phyloP scores from a whole-genome alignment of 768 basidiomycete species.

The Rubroboletus pulcherrimus region DNA sequence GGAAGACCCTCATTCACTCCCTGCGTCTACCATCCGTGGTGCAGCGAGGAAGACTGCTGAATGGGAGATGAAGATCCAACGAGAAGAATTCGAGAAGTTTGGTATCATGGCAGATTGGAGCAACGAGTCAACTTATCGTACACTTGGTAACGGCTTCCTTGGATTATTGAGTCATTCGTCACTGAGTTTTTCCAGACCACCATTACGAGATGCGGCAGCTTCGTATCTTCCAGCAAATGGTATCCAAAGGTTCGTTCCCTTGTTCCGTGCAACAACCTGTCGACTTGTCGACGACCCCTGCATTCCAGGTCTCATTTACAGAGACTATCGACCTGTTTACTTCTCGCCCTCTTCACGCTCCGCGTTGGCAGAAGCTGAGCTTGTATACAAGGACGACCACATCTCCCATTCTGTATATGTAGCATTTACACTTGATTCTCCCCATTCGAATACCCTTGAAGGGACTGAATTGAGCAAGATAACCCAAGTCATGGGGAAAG shows the following conservation, averaged over 20 bases:
- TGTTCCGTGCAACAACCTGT: neutral
- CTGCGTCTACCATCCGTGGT: slow-evolving; percentile 58
- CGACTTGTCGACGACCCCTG: neutral
- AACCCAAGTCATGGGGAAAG: slow-evolving; percentile 33
- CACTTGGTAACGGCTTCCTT: slow-evolving; percentile 57
- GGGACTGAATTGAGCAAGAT: slow-evolving; percentile 10
- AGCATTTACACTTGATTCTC: slow-evolving; percentile 57
- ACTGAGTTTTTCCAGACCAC: slow-evolving; percentile 52
- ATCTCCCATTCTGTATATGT: slow-evolving; percentile 87
- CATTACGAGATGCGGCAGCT: slow-evolving; percentile 87
- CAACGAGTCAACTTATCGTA: slow-evolving; percentile 69
- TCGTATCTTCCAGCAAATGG: slow-evolving; percentile 82
- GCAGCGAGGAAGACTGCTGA: slow-evolving; percentile 72
- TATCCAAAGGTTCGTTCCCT: slow-evolving; percentile 60
- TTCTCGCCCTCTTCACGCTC: slow-evolving; percentile 95
- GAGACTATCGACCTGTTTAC: slow-evolving; percentile 85
- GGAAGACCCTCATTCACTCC: slow-evolving; percentile 55
- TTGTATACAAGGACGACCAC: slow-evolving; percentile 87
- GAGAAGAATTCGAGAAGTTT: slow-evolving; percentile 71
- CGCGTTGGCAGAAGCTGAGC: slow-evolving; percentile 92
- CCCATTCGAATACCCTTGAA: slow-evolving; percentile 9
- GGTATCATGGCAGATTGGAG: slow-evolving; percentile 94
- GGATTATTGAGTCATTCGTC: neutral
- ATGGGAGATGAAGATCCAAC: slow-evolving; percentile 72
- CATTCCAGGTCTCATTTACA: slow-evolving; percentile 67